phyloP scores from a whole-genome alignment of 176 grass and related monocot genomes.

The Bothriochloa decipiens region DNA sequence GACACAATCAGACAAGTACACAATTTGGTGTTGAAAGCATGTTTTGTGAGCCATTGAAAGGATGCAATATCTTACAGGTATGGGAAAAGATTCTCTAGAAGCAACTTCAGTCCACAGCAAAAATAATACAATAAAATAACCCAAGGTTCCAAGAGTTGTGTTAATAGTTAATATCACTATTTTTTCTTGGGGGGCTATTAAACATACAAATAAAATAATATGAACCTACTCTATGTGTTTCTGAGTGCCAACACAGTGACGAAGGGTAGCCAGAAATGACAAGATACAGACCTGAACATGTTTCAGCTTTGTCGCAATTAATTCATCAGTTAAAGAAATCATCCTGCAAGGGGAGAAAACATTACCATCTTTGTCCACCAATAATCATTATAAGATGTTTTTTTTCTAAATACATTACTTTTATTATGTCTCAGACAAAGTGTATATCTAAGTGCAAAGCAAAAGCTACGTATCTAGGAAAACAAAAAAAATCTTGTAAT shows the following conservation, averaged over 20 bases:
- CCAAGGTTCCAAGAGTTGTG: background rate
- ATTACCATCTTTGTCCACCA: slow-evolving; percentile 28
- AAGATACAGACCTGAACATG: slow-evolving; percentile 69
- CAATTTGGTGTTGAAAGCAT: background rate
- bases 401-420: background rate
- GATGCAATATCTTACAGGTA: background rate
- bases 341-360: slow-evolving; percentile 62
- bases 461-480: background rate
- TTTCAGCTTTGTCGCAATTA: slow-evolving; percentile 74
- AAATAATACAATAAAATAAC: background rate
- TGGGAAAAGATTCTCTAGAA: background rate
- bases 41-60: background rate
- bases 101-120: background rate
- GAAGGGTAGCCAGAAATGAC: background rate
- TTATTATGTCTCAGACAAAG: background rate
- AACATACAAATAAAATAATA: background rate
- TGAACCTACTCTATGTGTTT: background rate
- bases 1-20: background rate
- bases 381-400: background rate
- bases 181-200: background rate
- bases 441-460: background rate
- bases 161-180: background rate
- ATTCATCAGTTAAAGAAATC: slow-evolving; percentile 79
- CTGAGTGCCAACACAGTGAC: background rate
- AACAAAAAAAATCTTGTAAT: background rate